Evolutionary conservation across 371 early-diverging fungal species (phyloP).

Genomic region (Batkoa obscura): DNA sequence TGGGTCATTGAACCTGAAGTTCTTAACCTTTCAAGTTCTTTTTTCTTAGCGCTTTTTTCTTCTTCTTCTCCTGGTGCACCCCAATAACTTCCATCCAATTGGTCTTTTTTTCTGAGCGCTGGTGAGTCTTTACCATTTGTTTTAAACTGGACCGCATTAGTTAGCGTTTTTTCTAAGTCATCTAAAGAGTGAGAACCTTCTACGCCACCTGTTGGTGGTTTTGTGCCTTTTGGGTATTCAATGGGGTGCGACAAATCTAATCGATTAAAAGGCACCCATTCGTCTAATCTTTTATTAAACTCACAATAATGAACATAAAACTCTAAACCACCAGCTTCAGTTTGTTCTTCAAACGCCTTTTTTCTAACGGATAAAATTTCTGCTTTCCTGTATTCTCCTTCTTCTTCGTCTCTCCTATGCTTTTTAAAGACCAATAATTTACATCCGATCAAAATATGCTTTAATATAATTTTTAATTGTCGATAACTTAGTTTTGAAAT

Average conservation of each 20-base stretch:
- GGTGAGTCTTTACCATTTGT: conserved; percentile 6
- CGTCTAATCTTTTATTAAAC: conserved; percentile 98
- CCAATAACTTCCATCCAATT: conserved; percentile 15
- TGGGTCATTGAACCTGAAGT: conserved; percentile 92
- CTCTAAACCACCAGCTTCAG: conserved; percentile 24
- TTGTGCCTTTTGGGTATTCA: conserved; percentile 55
- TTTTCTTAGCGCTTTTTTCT: conserved; percentile 45
- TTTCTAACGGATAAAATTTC: neutral
- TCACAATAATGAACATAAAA: conserved; percentile 97
- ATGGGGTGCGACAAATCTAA: conserved; percentile 52
- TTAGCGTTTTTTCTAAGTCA: conserved; percentile 3
- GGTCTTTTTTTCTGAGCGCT: conserved; percentile 10
- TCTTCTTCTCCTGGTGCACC: conserved; percentile 13
- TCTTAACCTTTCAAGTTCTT: conserved; percentile 81
- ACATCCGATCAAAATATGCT: conserved; percentile 2
- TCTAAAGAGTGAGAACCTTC: conserved; percentile 6
- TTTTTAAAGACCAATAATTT: neutral
- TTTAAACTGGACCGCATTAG: conserved; percentile 20
- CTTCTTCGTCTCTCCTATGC: neutral
- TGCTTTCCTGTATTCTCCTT: conserved; percentile 16
- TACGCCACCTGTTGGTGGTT: conserved; percentile 13
- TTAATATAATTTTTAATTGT: neutral
- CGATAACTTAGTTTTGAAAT: neutral
- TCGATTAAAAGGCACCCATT: conserved; percentile 75
- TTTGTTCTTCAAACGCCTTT: neutral